Percentiles rank a stretch among this genome's conserved stretches.
Evolutionary conservation across 2,329 filamentous ascomycete species (phyloP).

Genomic region (Aspergillus ochraceus): DNA sequence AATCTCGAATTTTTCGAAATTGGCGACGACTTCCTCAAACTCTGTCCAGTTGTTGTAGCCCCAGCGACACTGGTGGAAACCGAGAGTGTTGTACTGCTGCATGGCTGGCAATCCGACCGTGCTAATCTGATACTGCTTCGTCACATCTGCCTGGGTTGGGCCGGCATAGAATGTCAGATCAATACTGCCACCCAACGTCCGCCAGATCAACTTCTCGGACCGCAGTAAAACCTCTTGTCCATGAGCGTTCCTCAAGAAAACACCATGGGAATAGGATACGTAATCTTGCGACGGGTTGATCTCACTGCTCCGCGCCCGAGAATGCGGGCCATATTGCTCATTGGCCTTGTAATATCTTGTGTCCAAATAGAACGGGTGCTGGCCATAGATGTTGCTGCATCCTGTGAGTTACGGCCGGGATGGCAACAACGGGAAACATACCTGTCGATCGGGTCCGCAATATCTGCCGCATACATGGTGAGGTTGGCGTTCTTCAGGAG

Average conservation of each 20-base stretch:
- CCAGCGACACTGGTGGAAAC: constrained; percentile 82
- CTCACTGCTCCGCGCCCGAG: constrained; percentile 55
- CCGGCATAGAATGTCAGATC: constrained; percentile 80
- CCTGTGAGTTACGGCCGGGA: not conserved
- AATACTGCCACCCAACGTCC: constrained; percentile 71
- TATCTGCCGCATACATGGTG: constrained; percentile 68
- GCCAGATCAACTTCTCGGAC: constrained; percentile 68
- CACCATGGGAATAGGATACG: constrained; percentile 69
- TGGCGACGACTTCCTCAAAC: constrained; percentile 58
- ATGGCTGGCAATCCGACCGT: constrained; percentile 71
- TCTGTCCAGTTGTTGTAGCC: constrained; percentile 74
- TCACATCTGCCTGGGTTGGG: constrained; percentile 66
- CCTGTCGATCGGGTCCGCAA: constrained; percentile 55
- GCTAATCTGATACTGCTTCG: constrained; percentile 67
- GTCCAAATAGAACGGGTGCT: constrained; percentile 76
- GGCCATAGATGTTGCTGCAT: constrained; percentile 67
- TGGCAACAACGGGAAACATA: constrained; percentile 20
- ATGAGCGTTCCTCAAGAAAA: constrained; percentile 76
- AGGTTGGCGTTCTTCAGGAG: constrained; percentile 73
- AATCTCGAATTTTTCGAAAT: constrained; percentile 56
- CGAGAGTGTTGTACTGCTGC: constrained; percentile 80
- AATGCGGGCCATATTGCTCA: constrained; percentile 46
- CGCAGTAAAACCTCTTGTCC: constrained; percentile 70
- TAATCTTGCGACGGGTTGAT: constrained; percentile 57
- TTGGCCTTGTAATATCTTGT: constrained; percentile 70